phyloP scores from a whole-genome alignment of 1,139 yeast genomes.

The Geotrichum reessii region DNA sequence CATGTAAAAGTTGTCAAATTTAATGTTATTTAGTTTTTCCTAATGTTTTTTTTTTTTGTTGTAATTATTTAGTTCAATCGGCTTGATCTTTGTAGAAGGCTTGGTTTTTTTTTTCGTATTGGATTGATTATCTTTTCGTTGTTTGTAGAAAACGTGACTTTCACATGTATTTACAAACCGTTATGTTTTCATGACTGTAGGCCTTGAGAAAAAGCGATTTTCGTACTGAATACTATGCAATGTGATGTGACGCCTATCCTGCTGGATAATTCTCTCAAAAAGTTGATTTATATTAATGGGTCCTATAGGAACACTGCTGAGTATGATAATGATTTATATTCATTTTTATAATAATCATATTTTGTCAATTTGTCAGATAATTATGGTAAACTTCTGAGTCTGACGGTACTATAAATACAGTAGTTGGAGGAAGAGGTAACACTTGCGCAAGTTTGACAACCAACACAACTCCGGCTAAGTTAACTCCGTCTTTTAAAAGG shows the following conservation, averaged over 20 bases:
- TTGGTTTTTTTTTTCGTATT: neutral
- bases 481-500: neutral
- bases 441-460: neutral
- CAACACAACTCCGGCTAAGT: neutral
- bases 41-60: neutral
- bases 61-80: neutral
- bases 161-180: neutral
- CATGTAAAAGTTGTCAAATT: slow-evolving; percentile 1
- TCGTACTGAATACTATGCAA: no score
- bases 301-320: no score
- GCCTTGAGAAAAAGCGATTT: no score
- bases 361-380: neutral
- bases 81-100: neutral
- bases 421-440: no score
- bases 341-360: no score
- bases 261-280: no score
- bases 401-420: no score
- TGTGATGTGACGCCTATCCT: no score
- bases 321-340: no score
- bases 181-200: no score
- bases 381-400: neutral
- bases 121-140: no score
- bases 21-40: neutral
- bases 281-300: no score
- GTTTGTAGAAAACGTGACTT: neutral